Percentiles rank a stretch among this genome's conserved stretches.
These are phyloP conservation scores for Botrytis paeoniae DNA, from an alignment of 2,329 filamentous ascomycete species.

Conservation along the genomic window DNA sequence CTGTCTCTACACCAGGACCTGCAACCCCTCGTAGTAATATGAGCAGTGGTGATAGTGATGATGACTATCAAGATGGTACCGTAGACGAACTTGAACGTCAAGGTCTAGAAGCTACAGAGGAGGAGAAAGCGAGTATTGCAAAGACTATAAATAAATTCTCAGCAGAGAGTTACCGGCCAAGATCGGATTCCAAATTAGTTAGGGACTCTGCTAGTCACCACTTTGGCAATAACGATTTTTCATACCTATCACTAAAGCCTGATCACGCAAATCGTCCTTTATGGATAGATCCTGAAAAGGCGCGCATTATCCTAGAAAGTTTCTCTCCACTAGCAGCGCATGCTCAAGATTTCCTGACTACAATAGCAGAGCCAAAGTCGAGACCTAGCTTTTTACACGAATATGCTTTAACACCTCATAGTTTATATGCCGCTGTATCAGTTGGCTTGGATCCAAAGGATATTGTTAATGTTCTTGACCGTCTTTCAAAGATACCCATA, in stretches of 20 bases:
- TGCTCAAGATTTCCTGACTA: constrained; percentile 92
- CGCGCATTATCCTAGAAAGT: constrained; percentile 87
- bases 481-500: constrained; percentile 83
- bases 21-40: constrained; percentile 58
- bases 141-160: constrained; percentile 61
- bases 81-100: constrained; percentile 31
- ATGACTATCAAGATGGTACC: constrained; percentile 36
- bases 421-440: constrained; percentile 90
- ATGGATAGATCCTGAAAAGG: constrained; percentile 87
- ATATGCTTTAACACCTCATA: constrained; percentile 87
- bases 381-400: constrained; percentile 90
- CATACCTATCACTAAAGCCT: constrained; percentile 75
- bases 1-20: constrained; percentile 58
- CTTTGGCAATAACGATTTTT: constrained; percentile 59
- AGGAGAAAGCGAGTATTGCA: constrained; percentile 51
- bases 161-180: constrained; percentile 32
- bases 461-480: constrained; percentile 84
- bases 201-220: constrained; percentile 38
- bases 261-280: constrained; percentile 88
- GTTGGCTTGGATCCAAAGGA: constrained; percentile 87
- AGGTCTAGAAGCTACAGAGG: constrained; percentile 51
- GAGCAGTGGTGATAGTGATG: constrained; percentile 53
- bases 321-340: constrained; percentile 85
- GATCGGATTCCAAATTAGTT: constrained; percentile 18
- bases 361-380: constrained; percentile 89